Conservation (phyloP, 805 yeast genomes). For the Yarrowia osloensis region DNA sequence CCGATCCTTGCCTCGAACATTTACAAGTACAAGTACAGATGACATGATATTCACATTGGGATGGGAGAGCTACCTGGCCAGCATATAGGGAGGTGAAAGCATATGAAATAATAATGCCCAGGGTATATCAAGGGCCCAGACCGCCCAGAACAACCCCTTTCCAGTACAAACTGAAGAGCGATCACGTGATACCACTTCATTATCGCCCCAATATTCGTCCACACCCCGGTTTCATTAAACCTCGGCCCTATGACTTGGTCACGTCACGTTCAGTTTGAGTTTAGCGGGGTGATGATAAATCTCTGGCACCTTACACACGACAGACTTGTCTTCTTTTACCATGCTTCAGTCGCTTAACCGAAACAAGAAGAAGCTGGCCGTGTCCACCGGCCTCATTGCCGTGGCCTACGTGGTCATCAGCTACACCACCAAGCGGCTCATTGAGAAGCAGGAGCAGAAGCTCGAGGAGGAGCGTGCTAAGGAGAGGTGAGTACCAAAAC, state of each 20-base stretch:
- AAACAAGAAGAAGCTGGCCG: slow-evolving; percentile 49
- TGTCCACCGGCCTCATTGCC: slow-evolving; percentile 51
- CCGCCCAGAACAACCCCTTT: too few relatives aligned
- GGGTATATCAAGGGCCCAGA: too few relatives aligned
- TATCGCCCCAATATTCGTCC: neutral
- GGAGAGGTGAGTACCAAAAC: slow-evolving; percentile 47
- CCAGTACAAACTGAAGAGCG: too few relatives aligned
- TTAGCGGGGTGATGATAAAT: slow-evolving; percentile 28
- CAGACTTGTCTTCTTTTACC: slow-evolving; percentile 11
- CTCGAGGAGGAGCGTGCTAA: slow-evolving; percentile 60
- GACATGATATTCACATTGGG: neutral
- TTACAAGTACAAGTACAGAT: too few relatives aligned
- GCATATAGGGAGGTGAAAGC: neutral
- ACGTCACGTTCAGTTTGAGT: slow-evolving; percentile 31
- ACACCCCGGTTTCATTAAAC: neutral
- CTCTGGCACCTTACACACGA: slow-evolving; percentile 1
- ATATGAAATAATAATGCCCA: too few relatives aligned
- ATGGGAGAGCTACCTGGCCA: neutral
- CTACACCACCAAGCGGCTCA: slow-evolving; percentile 49
- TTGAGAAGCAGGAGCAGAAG: slow-evolving; percentile 54
- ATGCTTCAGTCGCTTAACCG: slow-evolving; percentile 46
- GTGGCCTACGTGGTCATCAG: slow-evolving; percentile 49
- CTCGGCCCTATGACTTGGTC: slow-evolving; percentile 28
- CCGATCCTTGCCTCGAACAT: too few relatives aligned
- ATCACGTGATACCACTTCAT: too few relatives aligned